Evolutionary conservation across 2,329 filamentous ascomycete genomes (phyloP).

Genomic region (Curvularia spicifera): DNA sequence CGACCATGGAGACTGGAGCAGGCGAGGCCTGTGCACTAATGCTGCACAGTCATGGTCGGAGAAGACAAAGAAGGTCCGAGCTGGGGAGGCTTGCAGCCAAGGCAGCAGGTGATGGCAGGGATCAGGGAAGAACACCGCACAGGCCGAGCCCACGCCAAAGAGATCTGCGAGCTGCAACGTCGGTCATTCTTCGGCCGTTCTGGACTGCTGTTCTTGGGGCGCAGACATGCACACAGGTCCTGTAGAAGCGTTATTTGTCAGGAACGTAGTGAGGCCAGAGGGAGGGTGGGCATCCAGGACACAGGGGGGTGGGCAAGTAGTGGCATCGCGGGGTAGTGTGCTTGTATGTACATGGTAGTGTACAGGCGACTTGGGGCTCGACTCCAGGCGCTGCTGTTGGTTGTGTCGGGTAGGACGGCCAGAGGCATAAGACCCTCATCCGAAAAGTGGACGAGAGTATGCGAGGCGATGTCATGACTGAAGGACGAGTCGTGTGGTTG

Average conservation of each 20-base stretch:
- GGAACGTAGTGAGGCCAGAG: constrained; percentile 17
- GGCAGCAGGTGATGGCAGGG: constrained; percentile 19
- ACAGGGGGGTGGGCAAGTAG: background rate
- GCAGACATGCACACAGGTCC: background rate
- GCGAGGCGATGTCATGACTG: constrained; percentile 20
- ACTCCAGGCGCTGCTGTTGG: constrained; percentile 4
- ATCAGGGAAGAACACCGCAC: constrained; percentile 15
- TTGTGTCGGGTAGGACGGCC: constrained; percentile 11
- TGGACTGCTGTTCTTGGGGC: constrained; percentile 16
- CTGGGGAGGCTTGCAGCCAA: constrained; percentile 20
- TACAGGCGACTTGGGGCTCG: constrained; percentile 5
- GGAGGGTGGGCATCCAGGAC: background rate
- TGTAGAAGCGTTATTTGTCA: constrained; percentile 26
- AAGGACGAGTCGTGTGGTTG: constrained; percentile 5
- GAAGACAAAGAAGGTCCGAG: constrained; percentile 20
- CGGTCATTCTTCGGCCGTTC: constrained; percentile 43
- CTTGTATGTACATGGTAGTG: background rate
- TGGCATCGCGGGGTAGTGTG: background rate
- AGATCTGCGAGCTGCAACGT: constrained; percentile 30
- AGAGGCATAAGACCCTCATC: constrained; percentile 3
- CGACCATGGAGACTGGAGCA: constrained; percentile 13
- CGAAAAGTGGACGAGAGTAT: constrained; percentile 17
- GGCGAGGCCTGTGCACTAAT: constrained; percentile 20
- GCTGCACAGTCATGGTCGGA: constrained; percentile 15
- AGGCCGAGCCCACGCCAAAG: constrained; percentile 23